Conservation (phyloP, 768 basidiomycete genomes). For the Cystofilobasidium macerans region DNA sequence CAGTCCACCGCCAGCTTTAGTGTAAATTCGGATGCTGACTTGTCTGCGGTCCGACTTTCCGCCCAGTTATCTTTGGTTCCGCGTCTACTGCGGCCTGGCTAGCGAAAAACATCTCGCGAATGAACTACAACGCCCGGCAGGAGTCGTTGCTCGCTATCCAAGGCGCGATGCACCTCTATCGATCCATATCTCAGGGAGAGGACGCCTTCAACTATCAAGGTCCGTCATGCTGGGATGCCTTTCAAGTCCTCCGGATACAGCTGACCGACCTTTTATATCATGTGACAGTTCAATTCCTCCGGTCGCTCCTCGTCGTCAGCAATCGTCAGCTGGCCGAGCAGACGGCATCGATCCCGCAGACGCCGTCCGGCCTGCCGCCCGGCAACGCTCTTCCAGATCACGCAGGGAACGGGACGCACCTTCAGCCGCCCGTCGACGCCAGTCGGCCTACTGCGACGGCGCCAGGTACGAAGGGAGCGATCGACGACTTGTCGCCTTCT, state of each 20-base stretch:
- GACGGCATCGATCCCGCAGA: neutral
- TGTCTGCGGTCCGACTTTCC: neutral
- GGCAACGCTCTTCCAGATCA: neutral
- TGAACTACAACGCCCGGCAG: neutral
- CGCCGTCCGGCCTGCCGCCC: neutral
- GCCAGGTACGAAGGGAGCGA: neutral
- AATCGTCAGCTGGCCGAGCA: neutral
- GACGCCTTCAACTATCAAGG: constrained; percentile 1
- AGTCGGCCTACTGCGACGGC: neutral
- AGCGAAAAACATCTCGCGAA: neutral
- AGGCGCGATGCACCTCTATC: neutral
- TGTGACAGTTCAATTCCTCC: neutral
- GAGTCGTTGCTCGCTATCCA: neutral
- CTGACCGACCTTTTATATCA: neutral
- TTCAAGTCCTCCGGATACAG: neutral
- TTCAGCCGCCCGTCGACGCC: neutral
- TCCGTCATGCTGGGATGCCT: neutral
- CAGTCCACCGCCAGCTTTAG: no score
- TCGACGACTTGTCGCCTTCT: neutral
- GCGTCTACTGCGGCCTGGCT: neutral
- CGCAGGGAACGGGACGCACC: neutral
- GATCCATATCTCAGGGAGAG: neutral
- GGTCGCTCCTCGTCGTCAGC: neutral
- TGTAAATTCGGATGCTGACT: no score
- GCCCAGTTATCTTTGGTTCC: neutral